Percentiles rank a stretch among this genome's conserved stretches.
phyloP scores from a whole-genome alignment of 75 land plant species.

The Cupressus sempervirens region DNA sequence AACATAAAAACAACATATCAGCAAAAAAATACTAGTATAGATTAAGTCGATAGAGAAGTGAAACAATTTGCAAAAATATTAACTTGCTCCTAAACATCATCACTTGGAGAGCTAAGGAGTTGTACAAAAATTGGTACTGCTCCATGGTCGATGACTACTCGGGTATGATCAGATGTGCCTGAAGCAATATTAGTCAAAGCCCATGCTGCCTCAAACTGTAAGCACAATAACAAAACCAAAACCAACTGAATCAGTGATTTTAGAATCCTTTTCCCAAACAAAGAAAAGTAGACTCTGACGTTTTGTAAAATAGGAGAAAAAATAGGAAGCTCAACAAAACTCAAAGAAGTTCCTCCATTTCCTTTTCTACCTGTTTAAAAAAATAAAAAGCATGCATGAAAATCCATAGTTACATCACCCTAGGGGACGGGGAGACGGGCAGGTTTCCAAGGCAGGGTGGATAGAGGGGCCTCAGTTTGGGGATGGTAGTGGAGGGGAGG shows the following conservation, averaged over 20 bases:
- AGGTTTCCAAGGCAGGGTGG: too few relatives aligned
- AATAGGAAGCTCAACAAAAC: background rate
- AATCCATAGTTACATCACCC: too few relatives aligned
- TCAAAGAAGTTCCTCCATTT: background rate
- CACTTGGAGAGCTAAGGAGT: conserved; percentile 52
- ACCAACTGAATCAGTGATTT: background rate
- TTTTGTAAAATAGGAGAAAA: background rate
- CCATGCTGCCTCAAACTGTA: conserved; percentile 87
- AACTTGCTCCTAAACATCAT: conserved; percentile 84
- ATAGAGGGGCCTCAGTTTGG: too few relatives aligned
- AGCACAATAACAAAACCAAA: conserved; percentile 1
- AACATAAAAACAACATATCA: background rate
- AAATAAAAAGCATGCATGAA: background rate
- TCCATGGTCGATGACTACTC: conserved; percentile 68
- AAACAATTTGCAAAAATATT: background rate
- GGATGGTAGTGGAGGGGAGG: too few relatives aligned
- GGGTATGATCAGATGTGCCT: conserved; percentile 77
- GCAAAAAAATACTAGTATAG: background rate
- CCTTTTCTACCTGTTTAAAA: background rate
- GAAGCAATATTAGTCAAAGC: conserved; percentile 83
- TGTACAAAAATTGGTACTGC: conserved; percentile 61
- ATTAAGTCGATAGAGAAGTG: too few relatives aligned
- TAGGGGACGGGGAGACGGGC: too few relatives aligned
- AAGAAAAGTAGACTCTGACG: background rate
- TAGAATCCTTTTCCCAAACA: background rate